phyloP scores from a whole-genome alignment of 768 basidiomycete species.

The Kockovaella imperatae region DNA sequence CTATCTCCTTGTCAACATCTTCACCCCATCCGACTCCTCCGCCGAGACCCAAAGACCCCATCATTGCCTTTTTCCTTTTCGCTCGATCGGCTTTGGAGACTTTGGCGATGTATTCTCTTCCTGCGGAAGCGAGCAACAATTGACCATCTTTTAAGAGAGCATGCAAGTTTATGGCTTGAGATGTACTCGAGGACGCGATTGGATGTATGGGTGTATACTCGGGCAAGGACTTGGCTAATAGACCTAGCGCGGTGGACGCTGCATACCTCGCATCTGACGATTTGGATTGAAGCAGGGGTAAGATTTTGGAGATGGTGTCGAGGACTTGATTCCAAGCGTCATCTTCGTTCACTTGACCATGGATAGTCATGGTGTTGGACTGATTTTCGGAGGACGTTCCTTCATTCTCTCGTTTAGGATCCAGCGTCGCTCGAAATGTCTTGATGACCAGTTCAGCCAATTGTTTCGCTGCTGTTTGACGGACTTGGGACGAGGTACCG shows the following conservation, averaged over 20 bases:
- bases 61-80: slow-evolving; percentile 35
- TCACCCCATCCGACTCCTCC: slow-evolving; percentile 37
- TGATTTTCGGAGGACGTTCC: not conserved
- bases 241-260: slow-evolving; percentile 76
- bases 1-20: slow-evolving; percentile 37
- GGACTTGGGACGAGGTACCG: slow-evolving; percentile 79
- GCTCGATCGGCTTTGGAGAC: slow-evolving; percentile 22
- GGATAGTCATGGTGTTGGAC: slow-evolving; percentile 5
- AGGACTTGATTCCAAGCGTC: slow-evolving; percentile 82
- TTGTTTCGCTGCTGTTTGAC: slow-evolving; percentile 93
- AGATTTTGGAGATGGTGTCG: slow-evolving; percentile 72
- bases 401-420: not conserved
- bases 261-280: slow-evolving; percentile 87
- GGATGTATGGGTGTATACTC: slow-evolving; percentile 53
- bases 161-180: slow-evolving; percentile 44
- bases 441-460: slow-evolving; percentile 84
- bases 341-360: slow-evolving; percentile 26
- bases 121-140: slow-evolving; percentile 80
- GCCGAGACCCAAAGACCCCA: slow-evolving; percentile 34
- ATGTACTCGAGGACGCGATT: slow-evolving; percentile 16
- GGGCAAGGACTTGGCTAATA: slow-evolving; percentile 77
- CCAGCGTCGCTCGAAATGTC: slow-evolving; percentile 54
- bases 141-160: slow-evolving; percentile 62
- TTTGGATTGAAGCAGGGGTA: slow-evolving; percentile 84
- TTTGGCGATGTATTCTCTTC: slow-evolving; percentile 67